Conservation (phyloP, 2,329 filamentous ascomycete species). For the Ceratocystis lukuohia region DNA sequence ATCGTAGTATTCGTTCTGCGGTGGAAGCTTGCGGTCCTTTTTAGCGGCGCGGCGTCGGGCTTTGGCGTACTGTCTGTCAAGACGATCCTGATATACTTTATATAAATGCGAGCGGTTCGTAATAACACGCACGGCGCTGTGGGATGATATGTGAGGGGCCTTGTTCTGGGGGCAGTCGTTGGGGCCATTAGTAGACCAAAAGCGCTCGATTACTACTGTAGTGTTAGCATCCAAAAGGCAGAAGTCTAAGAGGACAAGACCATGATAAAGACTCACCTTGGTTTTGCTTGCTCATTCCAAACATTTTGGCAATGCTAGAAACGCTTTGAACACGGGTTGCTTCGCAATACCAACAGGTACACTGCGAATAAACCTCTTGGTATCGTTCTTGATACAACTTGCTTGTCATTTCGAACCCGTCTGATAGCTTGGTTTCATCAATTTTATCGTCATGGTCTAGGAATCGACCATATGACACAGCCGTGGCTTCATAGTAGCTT, state of each 20-base stretch:
- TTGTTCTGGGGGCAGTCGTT: constrained; percentile 40
- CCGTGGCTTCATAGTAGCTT: constrained; percentile 48
- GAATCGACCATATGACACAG: constrained; percentile 38
- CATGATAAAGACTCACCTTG: constrained; percentile 26
- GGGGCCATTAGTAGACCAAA: constrained; percentile 37
- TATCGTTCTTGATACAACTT: constrained; percentile 54
- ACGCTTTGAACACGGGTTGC: constrained; percentile 29
- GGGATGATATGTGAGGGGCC: constrained; percentile 58
- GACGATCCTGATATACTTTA: constrained; percentile 24
- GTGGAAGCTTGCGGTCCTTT: constrained; percentile 36
- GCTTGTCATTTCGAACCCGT: constrained; percentile 58
- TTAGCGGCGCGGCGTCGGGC: constrained; percentile 37
- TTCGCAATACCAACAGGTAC: constrained; percentile 78
- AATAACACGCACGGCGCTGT: constrained; percentile 46
- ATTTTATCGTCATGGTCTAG: constrained; percentile 80
- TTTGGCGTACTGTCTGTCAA: constrained; percentile 45
- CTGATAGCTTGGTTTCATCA: constrained; percentile 49
- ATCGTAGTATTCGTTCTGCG: constrained; percentile 36
- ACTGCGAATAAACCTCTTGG: constrained; percentile 57
- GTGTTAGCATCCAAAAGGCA: neutral
- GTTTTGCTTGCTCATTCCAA: constrained; percentile 35
- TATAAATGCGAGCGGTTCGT: neutral
- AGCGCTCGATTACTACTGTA: constrained; percentile 27
- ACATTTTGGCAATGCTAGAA: constrained; percentile 31
- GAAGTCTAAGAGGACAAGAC: neutral